phyloP scores from a whole-genome alignment of 768 basidiomycete species.

The Leccinum boreale region DNA sequence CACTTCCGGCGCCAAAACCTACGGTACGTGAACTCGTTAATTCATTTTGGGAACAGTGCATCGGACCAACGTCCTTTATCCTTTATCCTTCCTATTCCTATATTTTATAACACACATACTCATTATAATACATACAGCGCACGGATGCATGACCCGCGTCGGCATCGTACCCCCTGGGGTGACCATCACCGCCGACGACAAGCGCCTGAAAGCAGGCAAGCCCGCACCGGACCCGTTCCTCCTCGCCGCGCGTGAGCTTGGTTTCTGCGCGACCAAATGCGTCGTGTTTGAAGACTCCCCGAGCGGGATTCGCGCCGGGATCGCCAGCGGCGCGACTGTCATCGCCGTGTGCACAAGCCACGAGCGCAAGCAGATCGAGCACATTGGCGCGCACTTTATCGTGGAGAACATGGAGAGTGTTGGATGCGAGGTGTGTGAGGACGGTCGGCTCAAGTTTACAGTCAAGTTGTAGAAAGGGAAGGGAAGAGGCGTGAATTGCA shows the following conservation, averaged over 20 bases:
- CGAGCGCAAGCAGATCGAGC: conserved; percentile 49
- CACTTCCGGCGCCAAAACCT: conserved; percentile 71
- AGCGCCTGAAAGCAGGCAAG: conserved; percentile 64
- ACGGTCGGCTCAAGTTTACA: conserved; percentile 44
- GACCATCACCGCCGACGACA: conserved; percentile 76
- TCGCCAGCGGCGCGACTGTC: conserved; percentile 70
- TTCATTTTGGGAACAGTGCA: background rate
- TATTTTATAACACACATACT: background rate
- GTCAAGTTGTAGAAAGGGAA: conserved; percentile 24
- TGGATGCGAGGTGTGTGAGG: conserved; percentile 37
- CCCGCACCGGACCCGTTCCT: conserved; percentile 64
- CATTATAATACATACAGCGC: conserved; percentile 32
- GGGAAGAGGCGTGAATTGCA: background rate
- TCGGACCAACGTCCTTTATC: background rate
- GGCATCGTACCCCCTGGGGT: conserved; percentile 65
- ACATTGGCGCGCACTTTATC: conserved; percentile 54
- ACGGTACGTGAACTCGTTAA: conserved; percentile 40
- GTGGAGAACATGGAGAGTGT: conserved; percentile 55
- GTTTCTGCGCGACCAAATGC: conserved; percentile 54
- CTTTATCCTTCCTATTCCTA: background rate
- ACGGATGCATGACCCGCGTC: conserved; percentile 69
- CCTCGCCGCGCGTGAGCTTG: conserved; percentile 57
- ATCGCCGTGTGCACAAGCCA: conserved; percentile 76
- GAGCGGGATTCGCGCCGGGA: conserved; percentile 62
- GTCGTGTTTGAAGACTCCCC: conserved; percentile 79